Conservation (phyloP, 306 rosid species). For the Cucurbita moschata region DNA sequence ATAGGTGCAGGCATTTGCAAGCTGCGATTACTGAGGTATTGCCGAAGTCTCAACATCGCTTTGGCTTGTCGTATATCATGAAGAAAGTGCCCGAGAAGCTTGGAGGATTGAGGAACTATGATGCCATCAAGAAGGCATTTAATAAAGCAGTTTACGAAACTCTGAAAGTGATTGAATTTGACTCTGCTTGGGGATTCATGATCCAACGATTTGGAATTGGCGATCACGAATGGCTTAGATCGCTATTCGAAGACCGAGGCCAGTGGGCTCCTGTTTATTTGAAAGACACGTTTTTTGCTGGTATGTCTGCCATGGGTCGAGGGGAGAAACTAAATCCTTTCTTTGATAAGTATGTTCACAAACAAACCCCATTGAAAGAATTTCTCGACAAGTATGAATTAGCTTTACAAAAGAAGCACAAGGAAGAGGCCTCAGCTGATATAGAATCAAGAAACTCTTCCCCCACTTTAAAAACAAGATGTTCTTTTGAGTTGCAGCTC, state of each 20-base stretch:
- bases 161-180: conserved; percentile 77
- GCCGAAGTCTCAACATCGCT: conserved; percentile 65
- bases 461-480: conserved; percentile 64
- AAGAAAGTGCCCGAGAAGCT: conserved; percentile 77
- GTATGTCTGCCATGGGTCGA: conserved; percentile 48
- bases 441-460: conserved; percentile 71
- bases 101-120: conserved; percentile 73
- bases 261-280: conserved; percentile 74
- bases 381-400: conserved; percentile 91
- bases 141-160: conserved; percentile 66
- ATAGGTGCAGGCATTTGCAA: conserved; percentile 64
- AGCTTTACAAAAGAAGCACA: conserved; percentile 73
- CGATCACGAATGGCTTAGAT: conserved; percentile 81
- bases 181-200: conserved; percentile 80
- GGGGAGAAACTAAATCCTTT: conserved; percentile 57
- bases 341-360: conserved; percentile 74
- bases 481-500: conserved; percentile 81
- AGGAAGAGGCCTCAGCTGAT: conserved; percentile 70
- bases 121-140: conserved; percentile 62
- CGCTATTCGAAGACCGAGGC: conserved; percentile 65
- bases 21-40: conserved; percentile 47
- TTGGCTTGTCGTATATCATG: conserved; percentile 74
- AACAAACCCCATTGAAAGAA: conserved; percentile 84
- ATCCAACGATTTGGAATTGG: conserved; percentile 57
- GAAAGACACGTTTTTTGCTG: conserved; percentile 67